These are phyloP conservation scores for Colletotrichum simmondsii DNA, from an alignment of 2,329 filamentous ascomycete species.

Conservation along the genomic window DNA sequence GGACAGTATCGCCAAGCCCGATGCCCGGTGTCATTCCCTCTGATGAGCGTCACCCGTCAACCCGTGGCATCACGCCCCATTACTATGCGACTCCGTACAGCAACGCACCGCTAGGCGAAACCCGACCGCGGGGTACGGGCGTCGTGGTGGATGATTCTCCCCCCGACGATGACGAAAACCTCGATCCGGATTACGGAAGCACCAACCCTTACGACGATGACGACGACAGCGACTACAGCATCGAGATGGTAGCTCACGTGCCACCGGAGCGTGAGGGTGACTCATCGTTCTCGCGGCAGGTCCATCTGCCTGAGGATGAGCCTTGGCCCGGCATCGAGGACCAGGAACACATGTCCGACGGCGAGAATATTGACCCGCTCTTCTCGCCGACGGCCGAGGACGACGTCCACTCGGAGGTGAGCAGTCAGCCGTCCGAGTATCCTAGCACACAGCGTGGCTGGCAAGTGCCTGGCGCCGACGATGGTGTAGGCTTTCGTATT, in stretches of 20 bases:
- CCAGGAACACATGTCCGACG: conserved; percentile 55
- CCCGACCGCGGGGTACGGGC: conserved; percentile 40
- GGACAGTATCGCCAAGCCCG: conserved; percentile 61
- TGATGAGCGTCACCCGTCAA: conserved; percentile 46
- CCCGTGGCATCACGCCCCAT: conserved; percentile 65
- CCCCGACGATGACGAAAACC: conserved; percentile 44
- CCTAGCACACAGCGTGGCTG: conserved; percentile 61
- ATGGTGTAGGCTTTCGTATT: conserved; percentile 47
- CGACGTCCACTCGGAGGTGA: conserved; percentile 47
- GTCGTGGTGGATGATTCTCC: conserved; percentile 34
- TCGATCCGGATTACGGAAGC: conserved; percentile 40
- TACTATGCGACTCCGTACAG: conserved; percentile 83
- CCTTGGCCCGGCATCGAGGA: conserved; percentile 68
- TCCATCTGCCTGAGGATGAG: conserved; percentile 63
- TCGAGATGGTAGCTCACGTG: conserved; percentile 41
- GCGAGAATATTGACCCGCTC: conserved; percentile 62
- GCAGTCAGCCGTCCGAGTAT: conserved; percentile 67
- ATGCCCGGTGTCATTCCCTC: conserved; percentile 44
- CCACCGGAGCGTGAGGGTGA: conserved; percentile 24
- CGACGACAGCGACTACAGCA: conserved; percentile 40
- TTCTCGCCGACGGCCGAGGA: conserved; percentile 40
- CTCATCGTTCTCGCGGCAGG: conserved; percentile 43
- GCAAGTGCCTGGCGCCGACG: conserved; percentile 41
- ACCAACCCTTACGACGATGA: conserved; percentile 43
- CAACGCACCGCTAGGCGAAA: conserved; percentile 62